Evolutionary conservation across 495 filamentous ascomycete species (phyloP), one percentile per base, ranked within the genome.

Genomic region (Neurospora sp.): DNA sequence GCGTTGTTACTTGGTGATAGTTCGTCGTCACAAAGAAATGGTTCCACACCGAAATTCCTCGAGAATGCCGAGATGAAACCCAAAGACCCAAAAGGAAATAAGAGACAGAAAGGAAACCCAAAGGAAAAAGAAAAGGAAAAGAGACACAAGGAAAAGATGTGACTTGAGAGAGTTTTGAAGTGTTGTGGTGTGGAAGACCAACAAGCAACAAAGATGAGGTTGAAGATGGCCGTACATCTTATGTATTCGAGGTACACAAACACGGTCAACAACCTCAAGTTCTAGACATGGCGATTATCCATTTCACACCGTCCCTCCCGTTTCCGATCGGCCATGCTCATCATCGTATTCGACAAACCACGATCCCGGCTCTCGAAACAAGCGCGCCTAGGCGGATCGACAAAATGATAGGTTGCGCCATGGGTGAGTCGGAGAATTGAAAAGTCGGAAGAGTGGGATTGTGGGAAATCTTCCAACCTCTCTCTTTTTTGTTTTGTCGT

Each of bases 51-150:
- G 40, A 75, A 69, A 76, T 69, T 70, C 76, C 76, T 76, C 75
- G 75, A 72, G 66, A 62, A 39, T 54, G 78, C 76, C 69, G 43
- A 73, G 69, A 75, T 70, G 28, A 69, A 19, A 28, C 7, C 54
- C 28, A 59, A 71, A 73, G 42, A 74, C 24, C 69, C 21, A 72
- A 75, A 71, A 75, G 69, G 54, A 70, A 73, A 72, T 62, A 42
- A 38, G 40, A n/a, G 45, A 70, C 24, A 76, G 40, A 77, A 72
- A 72, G 73, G 72, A 77, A 76, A 76, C 74, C 70, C 74, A 72
- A 78, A 40, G 69, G 79, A 79, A 73, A 69, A 78, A 76, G 70
- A 69, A 71, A 77, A 75, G 24, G 59, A 75, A 38, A 74, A 74
- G 11, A 31, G 74, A 78, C 70, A 74, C 74, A 74, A 79, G 59